These are phyloP conservation scores for Fusarium mundagurra DNA, from an alignment of 2,329 filamentous ascomycete genomes.

Conservation along the genomic window DNA sequence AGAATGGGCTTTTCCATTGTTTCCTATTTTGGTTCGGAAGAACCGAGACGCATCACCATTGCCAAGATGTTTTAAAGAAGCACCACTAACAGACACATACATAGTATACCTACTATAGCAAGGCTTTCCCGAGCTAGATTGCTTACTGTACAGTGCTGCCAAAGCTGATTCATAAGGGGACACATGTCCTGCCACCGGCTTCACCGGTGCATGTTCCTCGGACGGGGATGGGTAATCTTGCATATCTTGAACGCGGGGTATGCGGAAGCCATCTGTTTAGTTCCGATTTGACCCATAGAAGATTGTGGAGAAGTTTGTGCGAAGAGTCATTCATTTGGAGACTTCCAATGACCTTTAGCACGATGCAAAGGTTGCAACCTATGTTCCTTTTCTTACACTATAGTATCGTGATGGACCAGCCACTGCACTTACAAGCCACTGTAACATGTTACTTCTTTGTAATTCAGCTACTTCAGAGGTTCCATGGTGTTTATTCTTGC, in stretches of 20 bases:
- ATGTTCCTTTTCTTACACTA: accelerated
- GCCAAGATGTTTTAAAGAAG: too few species aligned
- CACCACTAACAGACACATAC: too few species aligned
- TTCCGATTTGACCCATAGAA: background rate
- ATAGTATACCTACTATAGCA: accelerated
- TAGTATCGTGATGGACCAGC: accelerated
- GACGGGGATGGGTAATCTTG: accelerated
- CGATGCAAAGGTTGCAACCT: accelerated
- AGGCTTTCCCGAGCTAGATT: background rate
- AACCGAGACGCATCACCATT: background rate
- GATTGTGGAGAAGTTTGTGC: background rate
- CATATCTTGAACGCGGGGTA: background rate
- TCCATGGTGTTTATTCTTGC: accelerated
- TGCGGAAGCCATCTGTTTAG: background rate
- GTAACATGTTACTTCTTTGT: accelerated
- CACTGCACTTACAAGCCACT: accelerated
- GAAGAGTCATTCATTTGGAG: accelerated
- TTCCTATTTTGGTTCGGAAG: background rate
- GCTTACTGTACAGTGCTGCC: accelerated
- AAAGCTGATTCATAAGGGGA: accelerated
- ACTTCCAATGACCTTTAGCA: accelerated
- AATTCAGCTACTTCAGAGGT: accelerated
- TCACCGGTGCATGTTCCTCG: accelerated
- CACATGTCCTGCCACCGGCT: background rate
- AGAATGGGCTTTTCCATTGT: accelerated